These are phyloP conservation scores for Colletotrichum chlorophyti DNA, from an alignment of 2,329 filamentous ascomycete species.

Conservation along the genomic window DNA sequence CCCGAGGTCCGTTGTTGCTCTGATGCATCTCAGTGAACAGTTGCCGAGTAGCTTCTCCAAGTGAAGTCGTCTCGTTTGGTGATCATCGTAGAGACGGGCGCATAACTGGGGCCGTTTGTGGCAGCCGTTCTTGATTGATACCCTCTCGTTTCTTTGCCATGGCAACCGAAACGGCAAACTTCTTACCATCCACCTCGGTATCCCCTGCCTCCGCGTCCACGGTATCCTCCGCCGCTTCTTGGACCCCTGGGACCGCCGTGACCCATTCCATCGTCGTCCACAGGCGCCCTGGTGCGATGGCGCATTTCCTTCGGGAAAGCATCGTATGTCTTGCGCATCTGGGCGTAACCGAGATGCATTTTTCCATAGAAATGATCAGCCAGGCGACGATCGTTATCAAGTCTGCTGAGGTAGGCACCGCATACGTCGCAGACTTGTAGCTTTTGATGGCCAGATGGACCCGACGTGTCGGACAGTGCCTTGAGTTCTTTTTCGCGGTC, in stretches of 20 bases:
- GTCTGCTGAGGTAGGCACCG: conserved; percentile 87
- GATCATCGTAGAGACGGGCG: too few species aligned
- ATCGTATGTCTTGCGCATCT: conserved; percentile 95
- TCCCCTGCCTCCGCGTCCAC: conserved; percentile 57
- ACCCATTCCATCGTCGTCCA: conserved; percentile 62
- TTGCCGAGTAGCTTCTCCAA: too few species aligned
- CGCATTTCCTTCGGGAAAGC: conserved; percentile 87
- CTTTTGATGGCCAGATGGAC: conserved; percentile 95
- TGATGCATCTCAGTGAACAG: too few species aligned
- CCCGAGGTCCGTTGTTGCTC: too few species aligned
- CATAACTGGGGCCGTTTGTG: too few species aligned
- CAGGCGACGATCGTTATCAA: conserved; percentile 92
- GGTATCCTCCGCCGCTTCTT: conserved; percentile 61
- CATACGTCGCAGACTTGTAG: conserved; percentile 98
- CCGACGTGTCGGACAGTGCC: conserved; percentile 87
- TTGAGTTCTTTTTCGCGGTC: conserved; percentile 90
- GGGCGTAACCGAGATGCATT: conserved; percentile 97
- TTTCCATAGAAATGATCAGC: conserved; percentile 99
- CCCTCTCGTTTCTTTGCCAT: too few species aligned
- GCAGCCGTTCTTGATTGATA: too few species aligned
- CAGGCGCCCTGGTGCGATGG: conserved; percentile 68
- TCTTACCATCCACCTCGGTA: conserved; percentile 56
- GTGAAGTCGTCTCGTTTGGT: too few species aligned
- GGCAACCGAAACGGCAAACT: too few species aligned
- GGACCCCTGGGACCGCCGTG: conserved; percentile 58